Evolutionary conservation across 768 basidiomycete genomes (phyloP).

Genomic region (Collybiopsis confluens): DNA sequence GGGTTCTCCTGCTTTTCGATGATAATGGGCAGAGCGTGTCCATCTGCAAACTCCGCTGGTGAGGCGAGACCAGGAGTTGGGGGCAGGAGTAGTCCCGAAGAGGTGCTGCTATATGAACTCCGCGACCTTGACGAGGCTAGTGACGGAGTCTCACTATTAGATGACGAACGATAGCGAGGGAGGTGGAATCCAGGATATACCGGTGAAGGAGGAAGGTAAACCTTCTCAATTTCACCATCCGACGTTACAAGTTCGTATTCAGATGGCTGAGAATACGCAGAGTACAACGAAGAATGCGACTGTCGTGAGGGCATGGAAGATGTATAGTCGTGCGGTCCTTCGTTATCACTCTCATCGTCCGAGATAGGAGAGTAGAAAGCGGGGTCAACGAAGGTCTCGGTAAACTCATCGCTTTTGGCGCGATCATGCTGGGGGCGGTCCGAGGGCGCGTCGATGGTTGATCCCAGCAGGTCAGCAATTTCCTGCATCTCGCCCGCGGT

Average conservation of each 20-base stretch:
- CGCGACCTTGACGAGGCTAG: conserved; percentile 37
- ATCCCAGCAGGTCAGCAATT: conserved; percentile 44
- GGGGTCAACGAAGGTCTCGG: conserved; percentile 7
- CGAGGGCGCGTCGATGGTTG: conserved; percentile 19
- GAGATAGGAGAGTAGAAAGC: background rate
- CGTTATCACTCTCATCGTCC: conserved; percentile 2
- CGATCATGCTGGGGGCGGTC: conserved; percentile 10
- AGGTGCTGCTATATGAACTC: conserved; percentile 30
- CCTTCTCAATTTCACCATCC: conserved; percentile 21
- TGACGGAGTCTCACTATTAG: conserved; percentile 43
- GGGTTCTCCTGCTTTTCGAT: conserved; percentile 29
- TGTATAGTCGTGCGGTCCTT: background rate
- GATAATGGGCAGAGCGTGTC: conserved; percentile 30
- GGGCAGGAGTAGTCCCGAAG: conserved; percentile 19
- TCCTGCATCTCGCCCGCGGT: conserved; percentile 49
- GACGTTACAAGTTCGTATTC: conserved; percentile 27
- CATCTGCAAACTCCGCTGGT: conserved; percentile 16
- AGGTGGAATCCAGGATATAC: conserved; percentile 24
- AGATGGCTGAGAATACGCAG: conserved; percentile 25
- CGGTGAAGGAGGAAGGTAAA: conserved; percentile 15
- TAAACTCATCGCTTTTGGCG: conserved; percentile 15
- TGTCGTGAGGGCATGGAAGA: conserved; percentile 11
- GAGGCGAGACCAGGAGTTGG: conserved; percentile 28
- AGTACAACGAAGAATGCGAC: conserved; percentile 3
- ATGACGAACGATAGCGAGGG: conserved; percentile 25